phyloP scores from a whole-genome alignment of 2,329 filamentous ascomycete species.

The Gnomoniopsis sp. region DNA sequence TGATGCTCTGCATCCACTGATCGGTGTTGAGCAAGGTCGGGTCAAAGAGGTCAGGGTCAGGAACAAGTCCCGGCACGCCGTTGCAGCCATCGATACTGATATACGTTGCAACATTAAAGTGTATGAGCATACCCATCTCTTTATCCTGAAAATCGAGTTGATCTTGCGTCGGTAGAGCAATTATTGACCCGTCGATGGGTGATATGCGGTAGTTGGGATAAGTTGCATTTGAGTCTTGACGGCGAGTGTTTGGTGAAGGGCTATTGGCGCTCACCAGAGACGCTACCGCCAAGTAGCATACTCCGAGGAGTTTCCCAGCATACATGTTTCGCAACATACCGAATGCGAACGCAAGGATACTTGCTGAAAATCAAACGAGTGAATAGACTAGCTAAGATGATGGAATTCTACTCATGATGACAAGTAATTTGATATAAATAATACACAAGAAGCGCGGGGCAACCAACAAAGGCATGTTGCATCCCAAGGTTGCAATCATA shows the following conservation, averaged over 20 bases:
- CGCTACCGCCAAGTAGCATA: not conserved
- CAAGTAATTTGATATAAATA: too few species aligned
- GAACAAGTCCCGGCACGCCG: constrained; percentile 23
- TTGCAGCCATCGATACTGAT: constrained; percentile 26
- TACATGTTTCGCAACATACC: too few species aligned
- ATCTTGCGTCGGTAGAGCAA: constrained; percentile 24
- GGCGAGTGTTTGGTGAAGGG: not conserved
- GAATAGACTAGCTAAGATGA: too few species aligned
- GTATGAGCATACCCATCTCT: constrained; percentile 25
- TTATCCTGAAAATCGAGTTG: constrained; percentile 25
- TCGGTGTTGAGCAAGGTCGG: constrained; percentile 24
- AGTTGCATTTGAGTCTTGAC: not conserved
- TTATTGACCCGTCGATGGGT: constrained; percentile 24
- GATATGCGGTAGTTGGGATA: constrained; percentile 21
- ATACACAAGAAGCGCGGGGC: not conserved
- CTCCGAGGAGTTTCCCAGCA: not conserved
- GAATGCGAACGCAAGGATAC: too few species aligned
- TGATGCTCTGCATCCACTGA: constrained; percentile 27
- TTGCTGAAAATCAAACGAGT: too few species aligned
- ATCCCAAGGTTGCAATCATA: not conserved
- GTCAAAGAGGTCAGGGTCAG: constrained; percentile 20
- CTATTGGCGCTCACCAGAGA: not conserved
- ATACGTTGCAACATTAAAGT: constrained; percentile 26
- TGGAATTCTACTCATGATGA: too few species aligned
- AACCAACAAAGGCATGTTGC: not conserved